These are phyloP conservation scores for Handroanthus guayacan DNA, from an alignment of 257 asterid genomes.

Conservation along the genomic window DNA sequence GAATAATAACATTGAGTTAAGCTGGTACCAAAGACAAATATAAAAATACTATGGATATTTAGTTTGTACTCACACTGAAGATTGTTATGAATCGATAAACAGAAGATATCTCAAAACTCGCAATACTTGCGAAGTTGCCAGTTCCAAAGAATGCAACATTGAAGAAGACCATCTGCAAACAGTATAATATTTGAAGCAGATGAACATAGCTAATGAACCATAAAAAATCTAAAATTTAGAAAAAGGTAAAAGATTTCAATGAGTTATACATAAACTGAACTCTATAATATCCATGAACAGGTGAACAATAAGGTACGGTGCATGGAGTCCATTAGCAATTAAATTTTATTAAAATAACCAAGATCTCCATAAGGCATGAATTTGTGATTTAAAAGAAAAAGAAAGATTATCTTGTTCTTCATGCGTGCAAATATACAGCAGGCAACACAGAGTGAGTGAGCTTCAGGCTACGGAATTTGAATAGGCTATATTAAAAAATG, in stretches of 20 bases:
- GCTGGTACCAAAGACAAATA: slow-evolving; percentile 23
- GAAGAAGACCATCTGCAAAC: slow-evolving; percentile 87
- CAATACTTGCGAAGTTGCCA: slow-evolving; percentile 96
- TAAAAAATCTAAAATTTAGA: background rate
- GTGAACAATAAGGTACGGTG: background rate
- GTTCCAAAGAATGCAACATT: slow-evolving; percentile 98
- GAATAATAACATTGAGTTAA: slow-evolving; percentile 5
- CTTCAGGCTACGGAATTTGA: background rate
- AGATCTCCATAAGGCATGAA: background rate
- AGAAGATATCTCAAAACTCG: slow-evolving; percentile 97
- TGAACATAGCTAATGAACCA: background rate
- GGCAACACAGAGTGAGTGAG: too few relatives aligned
- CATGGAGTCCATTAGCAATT: background rate
- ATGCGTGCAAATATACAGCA: too few relatives aligned
- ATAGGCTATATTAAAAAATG: background rate
- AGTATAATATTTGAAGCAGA: background rate
- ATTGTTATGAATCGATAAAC: slow-evolving; percentile 95
- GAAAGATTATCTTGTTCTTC: too few relatives aligned
- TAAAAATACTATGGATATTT: background rate
- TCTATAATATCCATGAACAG: background rate
- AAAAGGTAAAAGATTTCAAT: background rate
- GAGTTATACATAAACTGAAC: background rate
- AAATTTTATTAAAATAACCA: background rate
- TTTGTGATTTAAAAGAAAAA: too few relatives aligned
- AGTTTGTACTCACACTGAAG: slow-evolving; percentile 79